Evolutionary conservation across 2,329 filamentous ascomycete genomes (phyloP), one percentile per base, ranked within the genome.

Genomic region (Ophiocordyceps unilateralis): DNA sequence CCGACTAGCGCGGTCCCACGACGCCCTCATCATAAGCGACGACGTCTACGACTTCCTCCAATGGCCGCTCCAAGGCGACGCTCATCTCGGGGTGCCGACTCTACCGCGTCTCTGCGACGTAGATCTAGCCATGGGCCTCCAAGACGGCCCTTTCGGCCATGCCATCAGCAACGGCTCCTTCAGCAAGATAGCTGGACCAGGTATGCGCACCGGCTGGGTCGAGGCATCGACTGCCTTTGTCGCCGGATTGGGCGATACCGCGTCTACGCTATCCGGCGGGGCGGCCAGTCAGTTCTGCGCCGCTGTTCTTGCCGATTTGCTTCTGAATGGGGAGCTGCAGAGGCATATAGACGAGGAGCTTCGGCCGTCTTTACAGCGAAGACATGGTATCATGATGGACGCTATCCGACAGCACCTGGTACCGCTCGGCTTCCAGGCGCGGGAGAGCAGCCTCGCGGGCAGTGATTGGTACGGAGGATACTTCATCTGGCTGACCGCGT

Each of bases 1-100:
- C 21, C 65, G 67, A n/a, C 61, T 95, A 7, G 89, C 89, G 0
- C 72, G 89, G 44, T 68, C 78, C 45, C 76, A 81, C 57, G 79
- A 96, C 57, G 85, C 84, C 7, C 70, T 96, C n/a, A 62, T 95
- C 44, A 70, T 95, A 23, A 76, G 76, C 41, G 89, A 96, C 62
- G 91, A 98, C 58, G 87, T 96, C 10, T 98, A 98, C 57, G 89
- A 96, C 58, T 81, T 89, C 50, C 68, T 96, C 5, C 83, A 88
- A 56, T 95, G 87, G 85, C 72, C 75, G 2, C 52, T 65, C 1
- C 55, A 62, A 39, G 41, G 53, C 53, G 30, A 58, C 60, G 32
- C 65, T 58, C 49, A 51, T 32, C 44, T 46, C 34, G 46, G 47
- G 23, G 42, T 45, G 24, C 43, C 46, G 2, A 73, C 78, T 12